These are phyloP conservation scores for Oxytropis ochrocephala DNA, from an alignment of 306 rosid species.

Conservation along the genomic window DNA sequence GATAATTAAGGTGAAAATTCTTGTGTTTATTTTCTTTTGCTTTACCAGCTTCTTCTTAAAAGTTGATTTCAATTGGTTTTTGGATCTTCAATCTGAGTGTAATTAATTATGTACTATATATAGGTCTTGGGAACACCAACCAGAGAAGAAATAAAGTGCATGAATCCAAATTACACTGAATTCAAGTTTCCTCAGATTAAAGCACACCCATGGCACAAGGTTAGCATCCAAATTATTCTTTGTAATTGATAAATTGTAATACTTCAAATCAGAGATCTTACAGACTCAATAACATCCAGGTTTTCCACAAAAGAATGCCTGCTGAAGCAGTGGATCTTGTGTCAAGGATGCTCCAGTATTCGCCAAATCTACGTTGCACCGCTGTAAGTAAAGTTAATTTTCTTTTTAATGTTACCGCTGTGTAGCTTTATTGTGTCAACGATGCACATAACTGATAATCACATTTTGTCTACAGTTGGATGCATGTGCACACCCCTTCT, in stretches of 20 bases:
- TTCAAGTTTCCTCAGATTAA: slow-evolving; percentile 93
- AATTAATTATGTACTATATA: slow-evolving; percentile 4
- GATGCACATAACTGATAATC: neutral
- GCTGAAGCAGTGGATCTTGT: slow-evolving; percentile 85
- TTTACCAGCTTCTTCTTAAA: neutral
- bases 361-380: slow-evolving; percentile 89
- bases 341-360: slow-evolving; percentile 90
- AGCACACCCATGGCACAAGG: slow-evolving; percentile 99
- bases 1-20: slow-evolving; percentile 67
- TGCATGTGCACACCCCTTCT: slow-evolving; percentile 91
- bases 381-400: slow-evolving; percentile 55
- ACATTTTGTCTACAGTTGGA: slow-evolving; percentile 54
- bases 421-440: neutral
- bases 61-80: slow-evolving; percentile 15
- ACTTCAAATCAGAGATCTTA: slow-evolving; percentile 20
- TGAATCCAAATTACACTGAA: slow-evolving; percentile 91
- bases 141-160: slow-evolving; percentile 91
- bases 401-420: neutral
- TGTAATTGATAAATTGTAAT: neutral
- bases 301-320: slow-evolving; percentile 78
- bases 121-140: slow-evolving; percentile 93
- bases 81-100: slow-evolving; percentile 15
- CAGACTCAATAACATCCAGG: slow-evolving; percentile 35
- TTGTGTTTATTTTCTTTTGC: neutral
- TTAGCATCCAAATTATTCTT: slow-evolving; percentile 20